Conservation (phyloP, 2,329 filamentous ascomycete genomes). For the Alternaria arbusti region DNA sequence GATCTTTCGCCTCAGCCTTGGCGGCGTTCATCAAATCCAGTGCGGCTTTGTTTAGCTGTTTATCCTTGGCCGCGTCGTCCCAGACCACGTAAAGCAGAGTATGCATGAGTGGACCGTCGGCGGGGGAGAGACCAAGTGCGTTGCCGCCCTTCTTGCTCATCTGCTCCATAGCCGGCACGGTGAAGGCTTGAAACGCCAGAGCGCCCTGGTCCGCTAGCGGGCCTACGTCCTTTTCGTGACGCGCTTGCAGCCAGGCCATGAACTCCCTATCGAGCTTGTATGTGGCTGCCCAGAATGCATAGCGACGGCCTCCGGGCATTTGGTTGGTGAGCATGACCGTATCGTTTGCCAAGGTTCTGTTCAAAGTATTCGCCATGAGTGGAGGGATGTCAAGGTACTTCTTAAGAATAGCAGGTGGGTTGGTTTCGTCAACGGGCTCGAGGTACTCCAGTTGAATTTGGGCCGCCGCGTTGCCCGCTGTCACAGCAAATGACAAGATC, state of each 20-base stretch:
- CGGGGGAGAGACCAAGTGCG: slow-evolving; percentile 21
- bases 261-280: slow-evolving; percentile 29
- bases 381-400: slow-evolving; percentile 15
- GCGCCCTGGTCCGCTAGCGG: slow-evolving; percentile 16
- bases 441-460: slow-evolving; percentile 28
- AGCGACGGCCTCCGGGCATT: slow-evolving; percentile 41
- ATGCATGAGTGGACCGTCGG: slow-evolving; percentile 24
- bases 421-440: slow-evolving; percentile 25
- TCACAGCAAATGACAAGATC: slow-evolving; percentile 30
- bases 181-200: slow-evolving; percentile 18
- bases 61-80: slow-evolving; percentile 23
- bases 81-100: slow-evolving; percentile 26
- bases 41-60: slow-evolving; percentile 14
- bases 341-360: slow-evolving; percentile 25
- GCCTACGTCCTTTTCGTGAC: slow-evolving; percentile 20
- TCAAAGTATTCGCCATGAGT: slow-evolving; percentile 8
- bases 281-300: slow-evolving; percentile 33
- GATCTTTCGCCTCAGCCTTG: slow-evolving; percentile 17
- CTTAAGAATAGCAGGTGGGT: slow-evolving; percentile 18
- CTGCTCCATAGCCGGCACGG: slow-evolving; percentile 13
- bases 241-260: slow-evolving; percentile 22
- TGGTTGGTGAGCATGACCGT: slow-evolving; percentile 43
- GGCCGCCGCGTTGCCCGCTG: slow-evolving; percentile 20
- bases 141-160: slow-evolving; percentile 31
- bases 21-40: slow-evolving; percentile 16